Evolutionary conservation across 129 eudicot species (phyloP).

Genomic region (Solidago caesia): DNA sequence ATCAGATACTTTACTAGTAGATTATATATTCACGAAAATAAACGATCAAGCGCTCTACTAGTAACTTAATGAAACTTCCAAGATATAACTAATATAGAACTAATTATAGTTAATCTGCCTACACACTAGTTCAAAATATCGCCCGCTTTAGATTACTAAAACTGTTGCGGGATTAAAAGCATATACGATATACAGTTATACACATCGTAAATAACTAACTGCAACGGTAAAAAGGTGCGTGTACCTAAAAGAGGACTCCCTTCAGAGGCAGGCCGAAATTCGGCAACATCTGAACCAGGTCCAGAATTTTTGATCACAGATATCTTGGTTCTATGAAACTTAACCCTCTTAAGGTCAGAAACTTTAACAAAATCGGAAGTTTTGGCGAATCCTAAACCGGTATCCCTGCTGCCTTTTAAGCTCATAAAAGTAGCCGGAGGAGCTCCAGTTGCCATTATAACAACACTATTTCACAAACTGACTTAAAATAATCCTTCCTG

Average conservation of each 20-base stretch:
- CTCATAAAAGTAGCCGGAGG: constrained; percentile 58
- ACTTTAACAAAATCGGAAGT: constrained; percentile 58
- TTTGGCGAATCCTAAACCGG: constrained; percentile 53
- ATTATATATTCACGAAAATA: background rate
- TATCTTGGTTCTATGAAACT: constrained; percentile 60
- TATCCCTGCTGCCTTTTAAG: constrained; percentile 52
- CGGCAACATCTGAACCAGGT: constrained; percentile 75
- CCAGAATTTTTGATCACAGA: constrained; percentile 57
- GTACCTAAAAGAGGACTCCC: constrained; percentile 95
- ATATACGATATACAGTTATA: background rate
- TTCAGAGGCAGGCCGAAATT: constrained; percentile 85
- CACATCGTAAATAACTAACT: constrained; percentile 8
- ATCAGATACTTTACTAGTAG: background rate
- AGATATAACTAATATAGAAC: too few species aligned
- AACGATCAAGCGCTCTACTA: background rate
- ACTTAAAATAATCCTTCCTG: constrained; percentile 35
- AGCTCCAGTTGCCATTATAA: constrained; percentile 80
- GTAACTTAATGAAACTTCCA: background rate
- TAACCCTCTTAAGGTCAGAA: constrained; percentile 63
- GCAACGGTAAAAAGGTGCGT: constrained; percentile 8
- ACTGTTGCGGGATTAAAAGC: too few species aligned
- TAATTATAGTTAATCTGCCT: background rate
- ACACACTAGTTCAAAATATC: too few species aligned
- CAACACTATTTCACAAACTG: constrained; percentile 7
- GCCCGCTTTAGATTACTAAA: too few species aligned